Base-by-base conservation (phyloP, 73 alveolate species). In the Paramecium octaurelia region DNA sequence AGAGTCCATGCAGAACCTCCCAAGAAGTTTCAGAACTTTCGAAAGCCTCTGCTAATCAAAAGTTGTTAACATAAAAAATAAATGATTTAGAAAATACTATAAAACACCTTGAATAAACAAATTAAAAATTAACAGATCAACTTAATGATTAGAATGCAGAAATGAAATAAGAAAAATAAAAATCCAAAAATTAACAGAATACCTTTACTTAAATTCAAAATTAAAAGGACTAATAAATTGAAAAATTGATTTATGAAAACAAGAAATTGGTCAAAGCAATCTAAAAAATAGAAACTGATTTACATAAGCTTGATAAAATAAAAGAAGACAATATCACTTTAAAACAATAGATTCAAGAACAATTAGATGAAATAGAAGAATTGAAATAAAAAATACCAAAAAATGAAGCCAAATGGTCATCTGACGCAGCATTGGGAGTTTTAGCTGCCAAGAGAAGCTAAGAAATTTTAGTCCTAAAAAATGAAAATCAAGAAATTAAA, bases 391-490 rank as follows among this genome's bases (percentile, higher is more conserved):
- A 29, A 34, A 71, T 71, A 14, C 68, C 68, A 50, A 16, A 50
- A 50, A 50, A 50, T 50, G 86, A 60, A 23, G 24, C 23, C 4
- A 29, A 24, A 60, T 60, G 59, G 50, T 34, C 29, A 18, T 71
- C 86, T 27, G 86, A 71, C 35, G 86, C 60, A 34, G 58, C 59
- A 18, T 40, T 71, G 35, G 86, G 86, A 0, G n/a, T 71, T 14
- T 71, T 71, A 36, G 86, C 86, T 5, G 34, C 36, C 6, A 71
- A 71, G n/a, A 71, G 86, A 71, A 71, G 86, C n/a, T 34, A 71
- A 71, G 86, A 71, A 60, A 60, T 60, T 60, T 34, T 29, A 60
- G 21, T 60, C 7, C 23, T 60, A 60, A 60, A 24, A 29, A 60
- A 60, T 60, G 83, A 60, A 10, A 60, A 60, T 21, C 10, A 23